Base-by-base conservation (phyloP, 805 yeast genomes). In the Zygosaccharomyces lentus region DNA sequence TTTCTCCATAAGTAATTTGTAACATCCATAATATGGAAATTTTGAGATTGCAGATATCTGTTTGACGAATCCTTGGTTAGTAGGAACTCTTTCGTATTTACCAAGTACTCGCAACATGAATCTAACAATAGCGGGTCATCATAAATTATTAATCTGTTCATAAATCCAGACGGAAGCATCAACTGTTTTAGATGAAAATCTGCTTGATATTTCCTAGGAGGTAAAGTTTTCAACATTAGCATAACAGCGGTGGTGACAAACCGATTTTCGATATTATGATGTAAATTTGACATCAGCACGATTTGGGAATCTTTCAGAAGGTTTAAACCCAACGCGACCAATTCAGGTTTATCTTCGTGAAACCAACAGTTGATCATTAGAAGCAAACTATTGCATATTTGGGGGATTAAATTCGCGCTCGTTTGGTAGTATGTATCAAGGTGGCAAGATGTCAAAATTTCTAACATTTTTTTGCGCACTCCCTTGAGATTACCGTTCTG, bases 1-100 rank as follows among this genome's bases (percentile, higher is more conserved):
- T 60, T 64, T 44, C 63, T 58, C 65, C 67, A 64, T 16, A 64
- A 42, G 34, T 57, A 59, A 37, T 61, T 64, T 15, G 65, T 57
- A 12, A 57, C 37, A 47, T 61, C 65, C 43, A 60, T 30, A 8
- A 60, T 56, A 43, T 53, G 56, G 13, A 49, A 56, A 36, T 62
- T 62, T 17, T 56, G 62, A 30, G 48, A 27, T 29, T 57, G 54
- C 12, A 57, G 55, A 30, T 45, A 50, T 17, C 30, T 27, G n/a
- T 55, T 51, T 2, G 51, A 34, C 2, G 54, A 27, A 5, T 47
- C 47, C 38, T 49, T 46, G 9, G 51, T 42, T n/a, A 46, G 38
- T 27, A 58, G 37, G 5, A 51, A 45, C 1, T 42, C 31, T 15
- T 49, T 52, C 2, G 53, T 49, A 4, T 37, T 45, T 5, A 55